A percentile compares a stretch with the other conserved stretches of the same genome.
Evolutionary conservation across 2,329 filamentous ascomycete species (phyloP).

Genomic region (Falciphora oryzae): DNA sequence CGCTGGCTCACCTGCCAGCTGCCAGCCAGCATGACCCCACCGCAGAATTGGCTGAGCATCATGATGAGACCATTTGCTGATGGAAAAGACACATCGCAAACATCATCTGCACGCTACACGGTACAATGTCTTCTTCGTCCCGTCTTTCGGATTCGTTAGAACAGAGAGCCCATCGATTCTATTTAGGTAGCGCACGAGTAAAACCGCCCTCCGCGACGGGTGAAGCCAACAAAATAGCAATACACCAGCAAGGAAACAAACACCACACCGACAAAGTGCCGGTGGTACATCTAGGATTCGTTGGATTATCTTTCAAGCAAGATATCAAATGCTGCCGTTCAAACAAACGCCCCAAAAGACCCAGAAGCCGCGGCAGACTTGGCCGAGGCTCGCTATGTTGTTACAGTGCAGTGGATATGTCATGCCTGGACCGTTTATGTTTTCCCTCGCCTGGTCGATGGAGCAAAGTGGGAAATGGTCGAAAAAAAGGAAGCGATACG

Average conservation of each 20-base stretch:
- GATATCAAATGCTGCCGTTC: not conserved
- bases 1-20: no score
- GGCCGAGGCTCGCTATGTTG: not conserved
- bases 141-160: not conserved
- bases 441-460: not conserved
- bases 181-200: not conserved
- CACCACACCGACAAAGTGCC: not conserved
- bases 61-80: no score
- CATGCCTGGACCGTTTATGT: not conserved
- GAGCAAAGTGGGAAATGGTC: not conserved
- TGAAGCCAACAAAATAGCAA: no score
- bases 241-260: not conserved
- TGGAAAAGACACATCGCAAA: no score
- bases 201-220: not conserved
- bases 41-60: no score
- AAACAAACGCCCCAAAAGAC: not conserved
- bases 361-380: not conserved
- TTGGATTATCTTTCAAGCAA: no score
- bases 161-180: not conserved
- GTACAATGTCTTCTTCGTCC: not conserved
- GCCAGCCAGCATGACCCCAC: no score
- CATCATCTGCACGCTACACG: no score
- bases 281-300: not conserved
- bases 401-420: not conserved
- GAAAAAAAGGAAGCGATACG: no score